phyloP scores from a whole-genome alignment of 805 yeast species.

The Zygoascus biomembranicola region DNA sequence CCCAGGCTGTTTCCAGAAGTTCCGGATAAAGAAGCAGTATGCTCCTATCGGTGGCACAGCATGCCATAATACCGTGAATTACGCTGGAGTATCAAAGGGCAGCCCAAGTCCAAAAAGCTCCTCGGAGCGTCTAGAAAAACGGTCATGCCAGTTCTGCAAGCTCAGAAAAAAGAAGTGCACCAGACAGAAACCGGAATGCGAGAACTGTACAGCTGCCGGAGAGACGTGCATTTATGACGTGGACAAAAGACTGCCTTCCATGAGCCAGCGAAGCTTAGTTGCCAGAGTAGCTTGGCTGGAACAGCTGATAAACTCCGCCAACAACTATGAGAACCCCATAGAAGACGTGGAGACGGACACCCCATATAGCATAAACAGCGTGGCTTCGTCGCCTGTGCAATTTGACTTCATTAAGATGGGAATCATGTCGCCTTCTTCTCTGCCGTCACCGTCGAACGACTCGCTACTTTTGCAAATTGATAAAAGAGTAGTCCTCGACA shows the following conservation, averaged over 20 bases:
- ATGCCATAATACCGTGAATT: background rate
- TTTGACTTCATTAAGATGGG: background rate
- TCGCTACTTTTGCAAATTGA: background rate
- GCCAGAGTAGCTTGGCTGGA: background rate
- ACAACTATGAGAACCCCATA: background rate
- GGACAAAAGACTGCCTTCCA: background rate
- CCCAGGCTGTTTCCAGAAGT: background rate
- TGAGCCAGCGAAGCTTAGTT: background rate
- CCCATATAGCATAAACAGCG: background rate
- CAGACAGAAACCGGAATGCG: background rate
- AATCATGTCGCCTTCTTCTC: background rate
- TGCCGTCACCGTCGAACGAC: background rate
- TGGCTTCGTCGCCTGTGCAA: background rate
- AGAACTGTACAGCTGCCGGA: background rate
- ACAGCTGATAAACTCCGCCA: background rate
- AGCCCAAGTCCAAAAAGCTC: background rate
- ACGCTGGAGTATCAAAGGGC: background rate
- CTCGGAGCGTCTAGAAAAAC: background rate
- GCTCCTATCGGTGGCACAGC: background rate
- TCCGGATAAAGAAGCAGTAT: background rate
- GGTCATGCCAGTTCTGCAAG: background rate
- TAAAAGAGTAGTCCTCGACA: background rate
- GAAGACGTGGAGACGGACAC: background rate
- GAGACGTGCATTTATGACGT: background rate
- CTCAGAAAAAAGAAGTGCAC: background rate